Percentiles rank a stretch among this genome's conserved stretches.
These are phyloP conservation scores for Colletotrichum simmondsii DNA, from an alignment of 2,329 filamentous ascomycete genomes.

Conservation along the genomic window DNA sequence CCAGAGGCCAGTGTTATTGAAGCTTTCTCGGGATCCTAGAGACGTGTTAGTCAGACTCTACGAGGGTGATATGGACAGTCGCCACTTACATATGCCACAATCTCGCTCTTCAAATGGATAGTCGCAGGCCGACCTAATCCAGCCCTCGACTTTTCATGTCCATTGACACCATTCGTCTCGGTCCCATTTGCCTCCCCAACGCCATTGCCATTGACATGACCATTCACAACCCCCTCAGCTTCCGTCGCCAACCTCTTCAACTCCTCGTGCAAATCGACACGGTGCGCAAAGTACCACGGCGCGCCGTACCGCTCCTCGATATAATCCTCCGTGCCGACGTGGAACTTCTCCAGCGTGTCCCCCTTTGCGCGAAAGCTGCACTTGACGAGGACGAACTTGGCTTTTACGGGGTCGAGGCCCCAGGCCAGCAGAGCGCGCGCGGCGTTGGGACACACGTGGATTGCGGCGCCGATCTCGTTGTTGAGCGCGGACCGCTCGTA, in stretches of 20 bases:
- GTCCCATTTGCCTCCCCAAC: background rate
- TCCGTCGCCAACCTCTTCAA: slow-evolving; percentile 47
- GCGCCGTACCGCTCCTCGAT: slow-evolving; percentile 40
- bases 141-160: background rate
- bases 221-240: slow-evolving; percentile 6
- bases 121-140: slow-evolving; percentile 39
- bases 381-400: slow-evolving; percentile 39
- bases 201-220: background rate
- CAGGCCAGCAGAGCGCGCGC: slow-evolving; percentile 47
- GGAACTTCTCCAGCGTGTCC: slow-evolving; percentile 39
- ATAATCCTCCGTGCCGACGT: slow-evolving; percentile 30
- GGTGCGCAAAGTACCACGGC: slow-evolving; percentile 48
- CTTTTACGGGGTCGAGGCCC: slow-evolving; percentile 46
- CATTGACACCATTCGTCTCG: background rate
- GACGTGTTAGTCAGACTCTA: background rate
- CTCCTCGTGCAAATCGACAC: slow-evolving; percentile 51
- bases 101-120: slow-evolving; percentile 38
- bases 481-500: slow-evolving; percentile 50
- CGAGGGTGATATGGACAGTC: background rate
- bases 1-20: slow-evolving; percentile 45
- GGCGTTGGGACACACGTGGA: slow-evolving; percentile 51
- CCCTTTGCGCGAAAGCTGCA: slow-evolving; percentile 34
- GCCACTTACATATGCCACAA: slow-evolving; percentile 41
- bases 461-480: slow-evolving; percentile 51
- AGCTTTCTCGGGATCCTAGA: slow-evolving; percentile 39